Conservation (phyloP, 2,329 filamentous ascomycete genomes). For the Neofusicoccum ribis region DNA sequence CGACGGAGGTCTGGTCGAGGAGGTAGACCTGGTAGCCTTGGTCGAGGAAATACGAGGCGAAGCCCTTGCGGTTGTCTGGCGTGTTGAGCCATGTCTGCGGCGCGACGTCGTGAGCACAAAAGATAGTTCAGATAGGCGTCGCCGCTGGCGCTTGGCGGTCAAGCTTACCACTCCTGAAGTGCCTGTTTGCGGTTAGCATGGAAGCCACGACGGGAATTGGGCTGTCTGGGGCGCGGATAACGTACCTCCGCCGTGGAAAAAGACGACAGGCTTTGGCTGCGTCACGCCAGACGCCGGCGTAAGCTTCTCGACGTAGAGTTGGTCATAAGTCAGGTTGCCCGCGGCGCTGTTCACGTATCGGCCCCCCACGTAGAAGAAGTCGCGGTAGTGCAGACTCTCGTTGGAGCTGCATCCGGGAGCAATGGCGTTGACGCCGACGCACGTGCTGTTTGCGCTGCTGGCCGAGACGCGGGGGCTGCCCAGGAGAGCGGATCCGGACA, state of each 20-base stretch:
- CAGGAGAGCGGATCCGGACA: neutral
- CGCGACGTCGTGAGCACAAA: neutral
- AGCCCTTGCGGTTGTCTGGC: slow-evolving; percentile 49
- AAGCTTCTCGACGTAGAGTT: slow-evolving; percentile 58
- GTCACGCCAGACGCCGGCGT: slow-evolving; percentile 32
- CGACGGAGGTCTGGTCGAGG: slow-evolving; percentile 42
- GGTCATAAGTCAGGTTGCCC: slow-evolving; percentile 32
- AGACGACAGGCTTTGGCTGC: slow-evolving; percentile 27
- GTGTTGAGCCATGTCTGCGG: slow-evolving; percentile 50
- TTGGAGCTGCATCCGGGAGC: slow-evolving; percentile 25
- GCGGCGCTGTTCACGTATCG: slow-evolving; percentile 27
- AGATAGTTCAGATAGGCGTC: neutral
- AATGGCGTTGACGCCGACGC: slow-evolving; percentile 15
- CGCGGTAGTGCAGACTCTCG: slow-evolving; percentile 27
- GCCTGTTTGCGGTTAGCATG: slow-evolving; percentile 2
- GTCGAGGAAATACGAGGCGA: slow-evolving; percentile 49
- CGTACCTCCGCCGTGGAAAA: slow-evolving; percentile 26
- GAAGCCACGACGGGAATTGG: neutral
- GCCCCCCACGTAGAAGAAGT: slow-evolving; percentile 31
- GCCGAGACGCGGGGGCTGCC: neutral
- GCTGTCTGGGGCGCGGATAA: neutral
- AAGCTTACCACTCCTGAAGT: slow-evolving; percentile 13
- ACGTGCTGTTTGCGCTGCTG: neutral
- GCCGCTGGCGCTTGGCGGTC: neutral
- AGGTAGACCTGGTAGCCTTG: slow-evolving; percentile 51